These are phyloP conservation scores for Clohesyomyces aquaticus DNA, from an alignment of 495 filamentous ascomycete species.

Conservation along the genomic window DNA sequence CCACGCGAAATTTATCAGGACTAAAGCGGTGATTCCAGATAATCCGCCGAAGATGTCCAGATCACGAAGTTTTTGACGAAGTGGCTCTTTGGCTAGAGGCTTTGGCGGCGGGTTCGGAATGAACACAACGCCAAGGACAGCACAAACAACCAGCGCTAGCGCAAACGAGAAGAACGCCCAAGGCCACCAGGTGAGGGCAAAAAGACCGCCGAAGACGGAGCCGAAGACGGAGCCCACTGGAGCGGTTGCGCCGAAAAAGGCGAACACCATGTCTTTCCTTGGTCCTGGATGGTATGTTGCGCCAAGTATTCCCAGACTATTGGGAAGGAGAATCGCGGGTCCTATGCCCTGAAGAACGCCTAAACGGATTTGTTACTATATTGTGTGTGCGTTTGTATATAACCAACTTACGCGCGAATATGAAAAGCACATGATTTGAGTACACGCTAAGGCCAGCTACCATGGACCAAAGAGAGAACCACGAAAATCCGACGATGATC, in stretches of 20 bases:
- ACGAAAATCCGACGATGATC: constrained; percentile 30
- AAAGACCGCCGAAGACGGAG: constrained; percentile 18
- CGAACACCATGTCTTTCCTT: constrained; percentile 35
- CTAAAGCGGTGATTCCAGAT: constrained; percentile 43
- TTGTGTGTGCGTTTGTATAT: too few species aligned
- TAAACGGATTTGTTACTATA: too few species aligned
- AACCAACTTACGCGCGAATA: constrained; percentile 54
- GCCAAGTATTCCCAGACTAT: constrained; percentile 55
- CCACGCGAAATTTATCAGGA: constrained; percentile 57
- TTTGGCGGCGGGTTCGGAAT: constrained; percentile 32
- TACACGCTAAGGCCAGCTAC: constrained; percentile 42
- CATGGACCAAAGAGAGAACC: constrained; percentile 35
- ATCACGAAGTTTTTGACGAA: constrained; percentile 12
- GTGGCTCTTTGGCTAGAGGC: background rate
- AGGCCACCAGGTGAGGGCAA: constrained; percentile 33
- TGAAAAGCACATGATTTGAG: constrained; percentile 50
- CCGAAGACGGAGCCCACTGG: constrained; percentile 22
- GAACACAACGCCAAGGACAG: constrained; percentile 25
- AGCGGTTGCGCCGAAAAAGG: constrained; percentile 34
- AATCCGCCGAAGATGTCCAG: constrained; percentile 28
- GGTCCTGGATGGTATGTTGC: constrained; percentile 44
- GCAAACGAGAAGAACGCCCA: constrained; percentile 35
- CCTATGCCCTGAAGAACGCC: too few species aligned
- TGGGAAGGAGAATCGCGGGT: constrained; percentile 56
- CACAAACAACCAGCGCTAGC: constrained; percentile 5